Conservation (phyloP, 2,329 filamentous ascomycete species). For the Venturiaceae sp. region DNA sequence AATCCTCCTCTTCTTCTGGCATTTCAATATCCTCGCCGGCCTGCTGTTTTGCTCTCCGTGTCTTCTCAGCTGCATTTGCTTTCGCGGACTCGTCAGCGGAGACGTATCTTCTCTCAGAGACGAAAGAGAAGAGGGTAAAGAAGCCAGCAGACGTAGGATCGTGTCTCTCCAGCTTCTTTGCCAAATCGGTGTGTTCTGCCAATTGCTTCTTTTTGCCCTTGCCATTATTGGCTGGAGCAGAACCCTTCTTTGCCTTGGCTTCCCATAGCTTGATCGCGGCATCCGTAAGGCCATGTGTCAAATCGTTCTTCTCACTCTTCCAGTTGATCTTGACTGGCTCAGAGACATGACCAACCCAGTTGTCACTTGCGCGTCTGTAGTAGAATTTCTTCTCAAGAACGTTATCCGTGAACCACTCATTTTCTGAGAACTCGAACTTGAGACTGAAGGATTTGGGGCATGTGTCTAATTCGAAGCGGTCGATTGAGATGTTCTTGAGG, state of each 20-base stretch:
- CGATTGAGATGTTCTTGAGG: slow-evolving; percentile 61
- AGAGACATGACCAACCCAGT: slow-evolving; percentile 69
- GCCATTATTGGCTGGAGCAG: slow-evolving; percentile 13
- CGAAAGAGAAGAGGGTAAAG: slow-evolving; percentile 82
- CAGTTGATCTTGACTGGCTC: slow-evolving; percentile 82
- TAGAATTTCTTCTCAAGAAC: slow-evolving; percentile 87
- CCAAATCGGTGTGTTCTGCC: slow-evolving; percentile 45
- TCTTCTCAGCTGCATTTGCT: slow-evolving; percentile 50
- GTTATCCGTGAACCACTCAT: slow-evolving; percentile 71
- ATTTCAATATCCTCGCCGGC: slow-evolving; percentile 28
- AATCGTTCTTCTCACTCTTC: slow-evolving; percentile 59
- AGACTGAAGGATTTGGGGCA: slow-evolving; percentile 65
- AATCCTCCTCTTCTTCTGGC: slow-evolving; percentile 52
- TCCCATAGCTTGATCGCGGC: slow-evolving; percentile 58
- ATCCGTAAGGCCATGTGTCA: slow-evolving; percentile 71
- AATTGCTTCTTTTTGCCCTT: slow-evolving; percentile 27
- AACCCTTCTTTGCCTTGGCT: slow-evolving; percentile 20
- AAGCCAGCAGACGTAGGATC: slow-evolving; percentile 64
- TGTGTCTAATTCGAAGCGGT: slow-evolving; percentile 66
- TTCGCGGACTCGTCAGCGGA: slow-evolving; percentile 60
- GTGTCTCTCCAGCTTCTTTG: slow-evolving; percentile 44
- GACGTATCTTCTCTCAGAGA: slow-evolving; percentile 53
- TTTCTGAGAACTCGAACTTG: slow-evolving; percentile 59
- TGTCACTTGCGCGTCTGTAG: slow-evolving; percentile 60
- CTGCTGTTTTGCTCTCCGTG: slow-evolving; percentile 41